A percentile compares a stretch with the other conserved stretches of the same genome.
phyloP scores from a whole-genome alignment of 2,329 filamentous ascomycete species.

The Chalaropsis thielavioides region DNA sequence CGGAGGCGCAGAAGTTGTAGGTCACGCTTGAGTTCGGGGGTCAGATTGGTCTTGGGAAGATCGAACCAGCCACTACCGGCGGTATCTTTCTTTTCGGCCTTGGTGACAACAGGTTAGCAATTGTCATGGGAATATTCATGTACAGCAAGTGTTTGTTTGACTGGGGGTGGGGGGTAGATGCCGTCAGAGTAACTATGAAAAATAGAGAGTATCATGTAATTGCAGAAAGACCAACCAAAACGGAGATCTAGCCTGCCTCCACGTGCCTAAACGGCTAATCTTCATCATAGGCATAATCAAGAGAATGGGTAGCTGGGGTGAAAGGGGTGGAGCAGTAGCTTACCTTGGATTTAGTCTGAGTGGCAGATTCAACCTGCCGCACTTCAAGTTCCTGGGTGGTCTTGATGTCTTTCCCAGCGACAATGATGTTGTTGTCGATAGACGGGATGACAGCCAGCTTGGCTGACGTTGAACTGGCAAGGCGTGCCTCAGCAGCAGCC shows the following conservation, averaged over 20 bases:
- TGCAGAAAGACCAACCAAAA: conserved; percentile 40
- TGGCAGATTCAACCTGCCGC: conserved; percentile 4
- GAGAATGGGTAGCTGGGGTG: neutral
- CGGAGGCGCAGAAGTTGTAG: conserved; percentile 82
- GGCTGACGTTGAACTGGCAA: conserved; percentile 4
- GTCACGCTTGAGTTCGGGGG: conserved; percentile 74
- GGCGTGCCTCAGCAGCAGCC: conserved; percentile 13
- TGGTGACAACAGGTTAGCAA: neutral
- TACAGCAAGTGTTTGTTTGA: conserved; percentile 11
- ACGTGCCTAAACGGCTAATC: conserved; percentile 26
- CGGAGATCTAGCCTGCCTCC: conserved; percentile 29
- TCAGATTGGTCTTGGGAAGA: conserved; percentile 70
- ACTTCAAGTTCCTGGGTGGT: conserved; percentile 2
- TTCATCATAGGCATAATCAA: conserved; percentile 27
- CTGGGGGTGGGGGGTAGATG: neutral
- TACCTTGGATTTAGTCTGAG: conserved; percentile 21
- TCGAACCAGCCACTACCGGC: conserved; percentile 79
- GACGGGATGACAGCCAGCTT: conserved; percentile 1
- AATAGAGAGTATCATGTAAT: conserved; percentile 38
- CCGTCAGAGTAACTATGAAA: conserved; percentile 63
- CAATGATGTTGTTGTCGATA: neutral
- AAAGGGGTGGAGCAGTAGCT: conserved; percentile 15
- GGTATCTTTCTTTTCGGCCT: conserved; percentile 28
- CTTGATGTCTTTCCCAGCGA: neutral
- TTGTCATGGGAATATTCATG: neutral